Evolutionary conservation across 148 eudicot species (phyloP), one percentile per base, ranked within the genome.

Genomic region (Chenopodium album): DNA sequence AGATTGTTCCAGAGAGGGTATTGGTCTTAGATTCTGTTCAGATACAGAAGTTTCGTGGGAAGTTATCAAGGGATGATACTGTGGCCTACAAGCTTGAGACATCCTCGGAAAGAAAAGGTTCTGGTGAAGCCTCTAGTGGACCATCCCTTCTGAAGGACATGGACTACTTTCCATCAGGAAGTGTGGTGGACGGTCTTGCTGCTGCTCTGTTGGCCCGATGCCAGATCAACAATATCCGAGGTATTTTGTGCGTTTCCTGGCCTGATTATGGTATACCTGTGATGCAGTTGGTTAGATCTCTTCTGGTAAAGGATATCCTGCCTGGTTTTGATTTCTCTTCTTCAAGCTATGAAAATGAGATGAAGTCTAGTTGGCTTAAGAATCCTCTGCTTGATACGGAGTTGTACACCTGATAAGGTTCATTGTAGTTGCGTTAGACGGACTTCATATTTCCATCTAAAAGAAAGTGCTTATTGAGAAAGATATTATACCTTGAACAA

Each of bases 101-200:
- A 20, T 86, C 93, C 46, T 54, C 76, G n/a, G 87, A 82, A 85
- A 89, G 89, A 80, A 86, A 88, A 59, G 69, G 67, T 23, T 44
- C 31, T 20, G 81, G 54, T 46, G 79, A 85, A 78, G 79, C 63
- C 56, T 9, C 47, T 70, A 80, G 52, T 59, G 84, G 76, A 62
- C 79, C 85, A 5, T 79, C 82, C 16, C 81, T 94, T 56, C 56
- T 95, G 32, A 90, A 78, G 81, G 88, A 84, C 76, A 67, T 89
- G n/a, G 87, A 88, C 60, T 94, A 94, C 80, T 90, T 89, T 20
- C 99, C 97, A 64, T 92, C 98, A 11, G 99, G 98, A 80, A 96
- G 99, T 78, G 82, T 92, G 62, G 88, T 94, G 34, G 99, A 95
- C 81, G 93, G 97, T 29, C 78, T 96, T 77, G 89, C 86, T 48